These are phyloP conservation scores for Mortierella hygrophila DNA, from an alignment of 192 early-diverging fungal species.

Conservation along the genomic window DNA sequence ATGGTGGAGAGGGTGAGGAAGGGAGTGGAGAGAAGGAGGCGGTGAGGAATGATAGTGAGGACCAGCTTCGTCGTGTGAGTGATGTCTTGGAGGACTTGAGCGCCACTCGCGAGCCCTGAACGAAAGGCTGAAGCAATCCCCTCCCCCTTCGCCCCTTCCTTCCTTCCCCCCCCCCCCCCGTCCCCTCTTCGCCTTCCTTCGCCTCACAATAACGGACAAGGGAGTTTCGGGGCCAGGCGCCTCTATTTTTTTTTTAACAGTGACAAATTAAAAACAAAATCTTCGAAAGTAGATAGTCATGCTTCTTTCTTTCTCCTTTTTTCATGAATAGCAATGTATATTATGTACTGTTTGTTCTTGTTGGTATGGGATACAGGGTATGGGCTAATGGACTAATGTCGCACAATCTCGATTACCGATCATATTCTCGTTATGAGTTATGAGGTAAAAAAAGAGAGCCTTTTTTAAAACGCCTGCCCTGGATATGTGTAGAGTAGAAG, in stretches of 20 bases:
- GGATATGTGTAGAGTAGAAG: no score
- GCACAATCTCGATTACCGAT: neutral
- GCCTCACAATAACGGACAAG: no score
- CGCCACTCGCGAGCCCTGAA: neutral
- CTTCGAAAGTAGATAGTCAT: neutral
- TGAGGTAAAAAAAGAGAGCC: no score
- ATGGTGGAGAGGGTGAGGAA: neutral
- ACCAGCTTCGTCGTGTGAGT: neutral
- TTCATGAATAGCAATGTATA: neutral
- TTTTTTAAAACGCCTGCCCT: no score
- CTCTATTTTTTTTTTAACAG: no score
- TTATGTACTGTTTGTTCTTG: neutral
- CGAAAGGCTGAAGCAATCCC: no score
- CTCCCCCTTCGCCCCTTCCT: no score
- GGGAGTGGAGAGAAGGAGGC: neutral
- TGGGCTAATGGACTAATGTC: neutral
- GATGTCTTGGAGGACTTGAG: constrained; percentile 2
- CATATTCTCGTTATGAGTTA: neutral
- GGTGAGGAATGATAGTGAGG: constrained; percentile 9
- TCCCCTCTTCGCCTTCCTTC: no score
- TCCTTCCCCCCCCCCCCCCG: no score
- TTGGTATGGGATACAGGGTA: neutral
- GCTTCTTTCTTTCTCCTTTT: neutral
- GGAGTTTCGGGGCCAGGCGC: no score
- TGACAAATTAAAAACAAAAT: neutral